phyloP scores from a whole-genome alignment of 257 asterid species.

The Agastache rugosa region DNA sequence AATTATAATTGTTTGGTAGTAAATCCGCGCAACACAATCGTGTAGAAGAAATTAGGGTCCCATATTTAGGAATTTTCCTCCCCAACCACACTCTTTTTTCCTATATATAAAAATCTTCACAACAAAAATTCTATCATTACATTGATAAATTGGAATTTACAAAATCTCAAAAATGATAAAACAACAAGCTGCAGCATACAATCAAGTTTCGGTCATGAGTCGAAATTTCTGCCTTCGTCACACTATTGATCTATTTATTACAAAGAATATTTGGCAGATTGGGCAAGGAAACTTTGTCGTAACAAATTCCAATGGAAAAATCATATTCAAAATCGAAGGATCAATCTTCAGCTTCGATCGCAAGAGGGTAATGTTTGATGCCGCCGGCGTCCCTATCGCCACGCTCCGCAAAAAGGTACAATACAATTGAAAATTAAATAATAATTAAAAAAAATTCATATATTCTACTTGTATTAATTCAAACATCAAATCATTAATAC shows the following conservation, averaged over 20 bases:
- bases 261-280: constrained; percentile 26
- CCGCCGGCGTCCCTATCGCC: constrained; percentile 38
- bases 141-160: neutral
- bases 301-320: constrained; percentile 37
- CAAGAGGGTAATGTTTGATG: constrained; percentile 40
- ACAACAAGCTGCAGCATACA: neutral
- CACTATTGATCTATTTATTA: constrained; percentile 38
- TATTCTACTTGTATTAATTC: too few relatives aligned
- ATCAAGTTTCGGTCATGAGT: constrained; percentile 37
- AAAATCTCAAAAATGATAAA: neutral
- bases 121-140: too few relatives aligned
- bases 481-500: too few relatives aligned
- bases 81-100: too few relatives aligned
- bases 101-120: too few relatives aligned
- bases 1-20: too few relatives aligned
- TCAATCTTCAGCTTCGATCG: constrained; percentile 27
- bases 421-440: too few relatives aligned
- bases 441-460: too few relatives aligned
- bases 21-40: too few relatives aligned
- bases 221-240: constrained; percentile 38
- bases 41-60: too few relatives aligned
- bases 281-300: constrained; percentile 33
- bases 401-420: constrained; percentile 48
- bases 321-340: constrained; percentile 43
- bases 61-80: neutral